Evolutionary conservation across 1,284 basidiomycete genomes (phyloP).

Genomic region (Naganishia liquefaciens): DNA sequence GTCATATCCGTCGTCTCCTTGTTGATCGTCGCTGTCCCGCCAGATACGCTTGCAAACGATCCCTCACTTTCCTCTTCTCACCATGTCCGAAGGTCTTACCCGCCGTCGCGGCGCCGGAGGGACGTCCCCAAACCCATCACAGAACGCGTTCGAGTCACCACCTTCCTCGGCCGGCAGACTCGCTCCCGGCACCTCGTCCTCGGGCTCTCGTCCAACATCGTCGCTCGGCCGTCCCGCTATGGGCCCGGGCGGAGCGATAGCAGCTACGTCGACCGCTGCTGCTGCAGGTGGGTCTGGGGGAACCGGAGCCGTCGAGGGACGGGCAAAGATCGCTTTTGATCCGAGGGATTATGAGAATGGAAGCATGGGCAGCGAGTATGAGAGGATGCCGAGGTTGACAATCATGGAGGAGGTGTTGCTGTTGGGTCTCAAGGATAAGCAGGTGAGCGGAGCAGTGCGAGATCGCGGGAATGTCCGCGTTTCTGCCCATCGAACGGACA

Average conservation of each 20-base stretch:
- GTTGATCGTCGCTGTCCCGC: not conserved
- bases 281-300: constrained; percentile 15
- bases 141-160: constrained; percentile 35
- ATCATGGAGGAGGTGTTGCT: constrained; percentile 96
- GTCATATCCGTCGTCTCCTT: not conserved
- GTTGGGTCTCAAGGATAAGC: constrained; percentile 88
- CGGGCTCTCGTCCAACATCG: constrained; percentile 26
- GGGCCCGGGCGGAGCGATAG: constrained; percentile 28
- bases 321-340: constrained; percentile 87
- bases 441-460: constrained; percentile 60
- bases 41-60: no score
- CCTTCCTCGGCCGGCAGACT: constrained; percentile 30
- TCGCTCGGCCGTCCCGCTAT: constrained; percentile 24
- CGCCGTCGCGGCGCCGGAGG: constrained; percentile 50
- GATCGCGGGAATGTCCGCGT: not conserved
- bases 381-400: constrained; percentile 78
- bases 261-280: constrained; percentile 26
- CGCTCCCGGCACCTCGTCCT: constrained; percentile 8
- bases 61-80: not conserved
- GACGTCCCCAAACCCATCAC: constrained; percentile 37
- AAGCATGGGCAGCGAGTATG: constrained; percentile 62
- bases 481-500: not conserved
- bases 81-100: constrained; percentile 53
- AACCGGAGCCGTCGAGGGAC: constrained; percentile 71
- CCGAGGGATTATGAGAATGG: constrained; percentile 82